Evolutionary conservation across 2,329 filamentous ascomycete species (phyloP).

Genomic region (Epichloe brachyelytri): DNA sequence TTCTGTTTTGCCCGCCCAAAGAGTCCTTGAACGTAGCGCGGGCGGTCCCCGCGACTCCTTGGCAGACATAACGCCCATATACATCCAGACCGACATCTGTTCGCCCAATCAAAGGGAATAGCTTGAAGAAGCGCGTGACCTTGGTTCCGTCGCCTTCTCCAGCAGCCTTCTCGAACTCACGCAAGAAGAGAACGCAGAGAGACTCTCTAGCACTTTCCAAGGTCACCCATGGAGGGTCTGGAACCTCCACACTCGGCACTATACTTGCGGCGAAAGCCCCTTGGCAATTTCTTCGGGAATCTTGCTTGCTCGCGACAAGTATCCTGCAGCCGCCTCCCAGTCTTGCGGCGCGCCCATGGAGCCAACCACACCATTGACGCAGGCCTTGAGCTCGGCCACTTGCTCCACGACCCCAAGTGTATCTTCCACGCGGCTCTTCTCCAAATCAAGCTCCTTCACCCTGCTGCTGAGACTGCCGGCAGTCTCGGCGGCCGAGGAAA

Average conservation of each 20-base stretch:
- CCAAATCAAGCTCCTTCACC: slow-evolving; percentile 76
- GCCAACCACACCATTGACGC: slow-evolving; percentile 83
- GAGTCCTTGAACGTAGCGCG: slow-evolving; percentile 66
- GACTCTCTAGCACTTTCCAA: slow-evolving; percentile 80
- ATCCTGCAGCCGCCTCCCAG: slow-evolving; percentile 92
- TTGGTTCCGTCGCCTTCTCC: slow-evolving; percentile 75
- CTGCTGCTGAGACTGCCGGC: slow-evolving; percentile 75
- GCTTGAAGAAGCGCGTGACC: slow-evolving; percentile 93
- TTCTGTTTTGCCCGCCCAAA: slow-evolving; percentile 32
- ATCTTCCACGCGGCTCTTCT: slow-evolving; percentile 82
- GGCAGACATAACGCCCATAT: slow-evolving; percentile 91
- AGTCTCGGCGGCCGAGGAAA: slow-evolving; percentile 72
- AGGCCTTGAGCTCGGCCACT: slow-evolving; percentile 92
- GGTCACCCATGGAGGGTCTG: slow-evolving; percentile 78
- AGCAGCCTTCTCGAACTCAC: slow-evolving; percentile 90
- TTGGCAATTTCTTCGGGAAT: slow-evolving; percentile 70
- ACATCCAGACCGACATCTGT: slow-evolving; percentile 85
- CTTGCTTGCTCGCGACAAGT: slow-evolving; percentile 69
- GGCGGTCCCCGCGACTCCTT: slow-evolving; percentile 78
- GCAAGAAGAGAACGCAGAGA: slow-evolving; percentile 76
- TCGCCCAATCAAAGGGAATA: slow-evolving; percentile 87
- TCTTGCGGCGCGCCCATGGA: slow-evolving; percentile 97
- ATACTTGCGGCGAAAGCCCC: slow-evolving; percentile 78
- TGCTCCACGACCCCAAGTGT: slow-evolving; percentile 89
- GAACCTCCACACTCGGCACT: slow-evolving; percentile 90